Percentiles rank a stretch among this genome's conserved stretches.
Evolutionary conservation across 192 early-diverging fungal species (phyloP).

Genomic region (Backusella parvicylindrica): DNA sequence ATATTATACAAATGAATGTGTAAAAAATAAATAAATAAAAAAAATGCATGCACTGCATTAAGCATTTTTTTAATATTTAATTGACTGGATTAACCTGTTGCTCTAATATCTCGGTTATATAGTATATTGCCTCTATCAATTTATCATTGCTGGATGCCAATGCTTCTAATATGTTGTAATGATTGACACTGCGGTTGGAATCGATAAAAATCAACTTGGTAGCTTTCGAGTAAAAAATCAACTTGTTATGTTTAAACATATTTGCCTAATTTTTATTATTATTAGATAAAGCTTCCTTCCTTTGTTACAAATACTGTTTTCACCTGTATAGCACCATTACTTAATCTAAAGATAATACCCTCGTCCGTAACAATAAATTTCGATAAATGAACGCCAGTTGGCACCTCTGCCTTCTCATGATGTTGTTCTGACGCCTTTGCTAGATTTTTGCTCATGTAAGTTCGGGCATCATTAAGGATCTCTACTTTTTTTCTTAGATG

Average conservation of each 20-base stretch:
- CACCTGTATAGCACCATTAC: slow-evolving; percentile 69
- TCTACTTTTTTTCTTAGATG: slow-evolving; percentile 59
- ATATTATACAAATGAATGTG: too few species aligned
- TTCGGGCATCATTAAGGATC: slow-evolving; percentile 52
- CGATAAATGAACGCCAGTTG: slow-evolving; percentile 44
- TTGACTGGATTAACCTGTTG: background rate
- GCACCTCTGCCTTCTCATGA: background rate
- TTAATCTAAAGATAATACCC: slow-evolving; percentile 64
- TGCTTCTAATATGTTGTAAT: background rate
- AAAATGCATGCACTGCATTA: too few species aligned
- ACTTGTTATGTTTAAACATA: background rate
- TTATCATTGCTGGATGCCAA: background rate
- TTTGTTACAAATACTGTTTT: too few species aligned
- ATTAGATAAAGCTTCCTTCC: too few species aligned
- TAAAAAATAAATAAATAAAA: too few species aligned
- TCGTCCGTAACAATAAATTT: slow-evolving; percentile 63
- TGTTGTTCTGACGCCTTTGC: slow-evolving; percentile 10
- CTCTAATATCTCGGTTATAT: background rate
- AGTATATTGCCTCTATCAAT: background rate
- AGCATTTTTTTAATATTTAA: background rate
- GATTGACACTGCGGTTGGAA: background rate
- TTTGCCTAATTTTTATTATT: background rate
- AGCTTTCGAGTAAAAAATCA: background rate
- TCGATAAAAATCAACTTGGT: background rate
- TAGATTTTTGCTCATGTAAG: slow-evolving; percentile 62